phyloP scores from a whole-genome alignment of 73 alveolate species.

The Paramecium bursaria region DNA sequence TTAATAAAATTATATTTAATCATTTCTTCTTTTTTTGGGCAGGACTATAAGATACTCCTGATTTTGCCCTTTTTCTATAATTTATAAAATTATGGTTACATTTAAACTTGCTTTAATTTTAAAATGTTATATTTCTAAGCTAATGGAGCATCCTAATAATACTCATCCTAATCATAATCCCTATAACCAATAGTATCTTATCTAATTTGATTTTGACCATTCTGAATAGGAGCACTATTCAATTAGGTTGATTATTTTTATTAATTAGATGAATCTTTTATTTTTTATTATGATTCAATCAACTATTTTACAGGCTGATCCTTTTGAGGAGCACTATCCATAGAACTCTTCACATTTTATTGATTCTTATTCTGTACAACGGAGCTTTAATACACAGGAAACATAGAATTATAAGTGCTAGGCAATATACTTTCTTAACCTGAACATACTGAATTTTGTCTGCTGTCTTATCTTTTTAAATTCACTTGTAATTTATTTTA shows the following conservation, averaged over 20 bases:
- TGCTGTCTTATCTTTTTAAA: constrained; percentile 5
- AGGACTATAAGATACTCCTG: too few relatives aligned
- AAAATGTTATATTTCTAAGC: constrained; percentile 3
- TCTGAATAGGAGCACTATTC: neutral
- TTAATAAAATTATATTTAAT: too few relatives aligned
- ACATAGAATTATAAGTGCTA: constrained; percentile 53
- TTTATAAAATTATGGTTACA: too few relatives aligned
- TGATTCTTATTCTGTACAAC: neutral
- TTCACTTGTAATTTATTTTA: constrained; percentile 13
- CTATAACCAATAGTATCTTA: constrained; percentile 23
- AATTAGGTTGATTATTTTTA: neutral
- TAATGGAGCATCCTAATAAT: constrained; percentile 17
- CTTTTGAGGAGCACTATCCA: constrained; percentile 41
- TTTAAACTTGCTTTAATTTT: neutral
- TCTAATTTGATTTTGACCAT: neutral
- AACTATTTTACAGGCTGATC: neutral
- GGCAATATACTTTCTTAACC: constrained; percentile 15
- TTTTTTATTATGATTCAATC: neutral
- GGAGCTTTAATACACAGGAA: constrained; percentile 2
- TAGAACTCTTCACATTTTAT: neutral
- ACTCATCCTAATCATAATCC: constrained; percentile 26
- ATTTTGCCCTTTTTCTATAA: too few relatives aligned
- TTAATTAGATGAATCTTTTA: neutral
- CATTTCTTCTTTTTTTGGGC: too few relatives aligned
- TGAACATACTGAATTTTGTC: constrained; percentile 1